phyloP scores from a whole-genome alignment of 2,329 filamentous ascomycete species.

The Penicillium nordicum region DNA sequence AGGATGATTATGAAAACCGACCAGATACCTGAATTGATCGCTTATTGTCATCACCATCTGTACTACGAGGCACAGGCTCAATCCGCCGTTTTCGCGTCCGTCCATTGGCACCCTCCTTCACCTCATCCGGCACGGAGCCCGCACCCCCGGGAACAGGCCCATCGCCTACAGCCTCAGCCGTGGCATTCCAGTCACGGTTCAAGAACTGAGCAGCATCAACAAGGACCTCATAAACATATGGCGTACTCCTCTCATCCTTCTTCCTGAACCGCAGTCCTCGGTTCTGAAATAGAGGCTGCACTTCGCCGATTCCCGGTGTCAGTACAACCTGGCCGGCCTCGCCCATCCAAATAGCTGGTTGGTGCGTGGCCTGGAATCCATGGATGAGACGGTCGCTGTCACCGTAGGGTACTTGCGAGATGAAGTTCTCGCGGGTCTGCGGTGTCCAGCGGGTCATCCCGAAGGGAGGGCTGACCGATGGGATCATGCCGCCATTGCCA shows the following conservation, averaged over 20 bases:
- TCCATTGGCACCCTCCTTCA: conserved; percentile 43
- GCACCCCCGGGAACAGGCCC: conserved; percentile 43
- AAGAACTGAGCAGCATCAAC: conserved; percentile 39
- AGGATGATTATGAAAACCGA: background rate
- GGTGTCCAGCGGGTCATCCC: conserved; percentile 54
- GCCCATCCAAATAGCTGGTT: conserved; percentile 54
- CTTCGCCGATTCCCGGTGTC: conserved; percentile 37
- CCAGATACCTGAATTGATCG: conserved; percentile 13
- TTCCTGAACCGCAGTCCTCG: conserved; percentile 45
- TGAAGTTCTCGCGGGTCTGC: conserved; percentile 50
- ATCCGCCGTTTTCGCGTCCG: conserved; percentile 30
- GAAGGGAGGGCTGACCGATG: conserved; percentile 28
- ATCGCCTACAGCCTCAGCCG: conserved; percentile 28
- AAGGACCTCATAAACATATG: conserved; percentile 48
- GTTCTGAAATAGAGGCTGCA: conserved; percentile 39
- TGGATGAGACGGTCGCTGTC: conserved; percentile 45
- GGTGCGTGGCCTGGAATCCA: conserved; percentile 51
- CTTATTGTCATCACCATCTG: background rate
- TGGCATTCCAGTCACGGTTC: conserved; percentile 37
- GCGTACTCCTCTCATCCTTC: conserved; percentile 42
- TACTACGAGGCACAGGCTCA: background rate
- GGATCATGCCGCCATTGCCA: conserved; percentile 26
- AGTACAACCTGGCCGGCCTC: conserved; percentile 48
- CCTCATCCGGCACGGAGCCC: conserved; percentile 36
- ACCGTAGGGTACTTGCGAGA: conserved; percentile 49